These are phyloP conservation scores for Carallia pectinifolia DNA, from an alignment of 345 rosid genomes.

Conservation along the genomic window DNA sequence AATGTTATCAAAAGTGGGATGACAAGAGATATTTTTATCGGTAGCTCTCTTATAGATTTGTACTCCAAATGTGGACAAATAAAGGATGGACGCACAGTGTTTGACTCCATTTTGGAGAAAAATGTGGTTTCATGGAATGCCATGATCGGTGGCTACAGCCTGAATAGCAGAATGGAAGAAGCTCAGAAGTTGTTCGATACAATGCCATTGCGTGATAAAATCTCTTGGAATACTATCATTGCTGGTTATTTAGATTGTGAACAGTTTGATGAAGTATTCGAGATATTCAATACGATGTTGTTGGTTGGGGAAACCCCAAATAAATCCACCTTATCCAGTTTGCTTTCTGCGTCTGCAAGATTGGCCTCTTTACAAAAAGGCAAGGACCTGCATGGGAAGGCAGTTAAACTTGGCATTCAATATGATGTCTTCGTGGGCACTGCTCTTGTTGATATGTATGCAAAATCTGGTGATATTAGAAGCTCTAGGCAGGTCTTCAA, in stretches of 20 bases:
- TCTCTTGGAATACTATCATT: conserved; percentile 50
- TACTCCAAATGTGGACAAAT: conserved; percentile 51
- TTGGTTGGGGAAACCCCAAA: conserved; percentile 39
- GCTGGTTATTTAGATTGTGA: conserved; percentile 45
- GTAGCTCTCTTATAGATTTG: conserved; percentile 48
- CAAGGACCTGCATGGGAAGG: conserved; percentile 53
- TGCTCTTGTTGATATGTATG: conserved; percentile 59
- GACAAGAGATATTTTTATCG: conserved; percentile 31
- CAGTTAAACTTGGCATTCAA: conserved; percentile 40
- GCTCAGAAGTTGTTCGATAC: conserved; percentile 42
- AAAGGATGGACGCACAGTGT: conserved; percentile 38
- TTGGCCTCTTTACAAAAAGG: conserved; percentile 48
- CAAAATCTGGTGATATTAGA: conserved; percentile 57
- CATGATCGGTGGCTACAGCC: conserved; percentile 50
- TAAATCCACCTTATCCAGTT: conserved; percentile 45
- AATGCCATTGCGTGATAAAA: conserved; percentile 35
- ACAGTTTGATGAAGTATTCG: conserved; percentile 42
- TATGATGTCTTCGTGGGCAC: conserved; percentile 45
- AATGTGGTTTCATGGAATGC: conserved; percentile 53
- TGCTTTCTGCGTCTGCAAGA: conserved; percentile 50
- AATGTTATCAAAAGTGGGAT: conserved; percentile 40
- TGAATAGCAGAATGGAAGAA: conserved; percentile 47
- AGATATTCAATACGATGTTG: conserved; percentile 46
- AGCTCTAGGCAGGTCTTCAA: conserved; percentile 40
- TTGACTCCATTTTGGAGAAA: conserved; percentile 33